phyloP scores from a whole-genome alignment of 2,329 filamentous ascomycete genomes.

The Uncinocarpus reesii region DNA sequence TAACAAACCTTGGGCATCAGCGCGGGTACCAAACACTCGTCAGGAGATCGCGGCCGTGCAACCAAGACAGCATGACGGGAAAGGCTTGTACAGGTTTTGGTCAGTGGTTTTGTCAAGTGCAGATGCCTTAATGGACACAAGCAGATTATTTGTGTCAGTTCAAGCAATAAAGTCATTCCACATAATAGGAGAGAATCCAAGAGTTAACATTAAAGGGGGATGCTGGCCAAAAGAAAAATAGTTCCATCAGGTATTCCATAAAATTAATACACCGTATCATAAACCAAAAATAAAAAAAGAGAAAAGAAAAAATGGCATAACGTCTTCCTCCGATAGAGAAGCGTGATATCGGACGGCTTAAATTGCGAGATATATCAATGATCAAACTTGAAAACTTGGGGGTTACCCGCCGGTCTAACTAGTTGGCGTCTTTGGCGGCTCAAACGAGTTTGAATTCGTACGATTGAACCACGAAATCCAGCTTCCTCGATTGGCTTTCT shows the following conservation, averaged over 20 bases:
- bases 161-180: conserved; percentile 3
- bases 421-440: conserved; percentile 2
- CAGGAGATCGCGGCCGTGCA: background rate
- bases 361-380: background rate
- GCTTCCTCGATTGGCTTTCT: conserved; percentile 38
- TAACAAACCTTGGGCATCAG: background rate
- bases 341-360: conserved; percentile 3
- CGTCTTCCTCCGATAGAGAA: conserved; percentile 1
- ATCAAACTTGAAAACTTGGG: background rate
- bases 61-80: background rate
- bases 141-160: background rate
- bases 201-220: background rate
- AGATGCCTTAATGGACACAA: background rate
- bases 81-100: background rate
- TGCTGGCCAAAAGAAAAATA: background rate
- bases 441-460: conserved; percentile 17
- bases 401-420: background rate
- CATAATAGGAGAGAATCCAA: background rate
- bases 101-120: background rate
- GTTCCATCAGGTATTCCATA: conserved; percentile 6
- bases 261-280: conserved; percentile 11
- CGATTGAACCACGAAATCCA: conserved; percentile 41
- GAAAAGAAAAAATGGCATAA: conserved; percentile 4
- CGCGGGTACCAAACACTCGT: conserved; percentile 5
- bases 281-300: no score